Evolutionary conservation across 2,329 filamentous ascomycete species (phyloP), one percentile per base, ranked within the genome.

Genomic region (Fusarium sp.): DNA sequence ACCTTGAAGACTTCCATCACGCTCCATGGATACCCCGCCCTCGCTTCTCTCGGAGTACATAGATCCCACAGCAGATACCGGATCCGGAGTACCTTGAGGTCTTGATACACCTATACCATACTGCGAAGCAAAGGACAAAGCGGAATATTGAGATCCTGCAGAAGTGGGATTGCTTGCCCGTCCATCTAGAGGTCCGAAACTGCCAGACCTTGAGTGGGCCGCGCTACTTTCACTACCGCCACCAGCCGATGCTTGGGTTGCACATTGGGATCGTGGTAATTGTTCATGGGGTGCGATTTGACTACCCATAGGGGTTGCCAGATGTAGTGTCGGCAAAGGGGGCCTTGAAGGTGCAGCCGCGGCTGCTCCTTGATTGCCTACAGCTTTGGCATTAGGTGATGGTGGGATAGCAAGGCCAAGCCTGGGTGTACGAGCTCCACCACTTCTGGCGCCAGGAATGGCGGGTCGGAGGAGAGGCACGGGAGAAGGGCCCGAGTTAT

Each of bases 341-440:
- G 94, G 82, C 63, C 83, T 80, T 32, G 81, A 77, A n/a, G 78
- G 80, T 77, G 78, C 81, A 75, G 79, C 77, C 18, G 76, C 72
- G 9, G 78, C 80, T 77, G 78, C 81, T 77, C 80, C 79, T 73
- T 78, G 87, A 75, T 86, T 87, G 75, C 89, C 89, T 58, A 96
- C 90, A 5, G 95, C 91, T 82, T 95, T 94, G 71, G 88, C 92
- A 83, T 91, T 96, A 55, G 94, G 94, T 41, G 94, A 97, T 2
- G 93, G 91, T 42, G 96, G 96, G 66, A 98, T 98, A 51, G 95
- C 94, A 64, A 98, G 90, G 50, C 95, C 96, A 66, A 98, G 89
- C 78, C 93, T 91, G 35, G 94, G 94, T 60, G 92, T 87, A 73
- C 93, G 88, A 68, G 88, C 85, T 67, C 90, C 91, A 76, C 87